These are phyloP conservation scores for Artomyces pyxidatus DNA, from an alignment of 768 basidiomycete species.

Conservation along the genomic window DNA sequence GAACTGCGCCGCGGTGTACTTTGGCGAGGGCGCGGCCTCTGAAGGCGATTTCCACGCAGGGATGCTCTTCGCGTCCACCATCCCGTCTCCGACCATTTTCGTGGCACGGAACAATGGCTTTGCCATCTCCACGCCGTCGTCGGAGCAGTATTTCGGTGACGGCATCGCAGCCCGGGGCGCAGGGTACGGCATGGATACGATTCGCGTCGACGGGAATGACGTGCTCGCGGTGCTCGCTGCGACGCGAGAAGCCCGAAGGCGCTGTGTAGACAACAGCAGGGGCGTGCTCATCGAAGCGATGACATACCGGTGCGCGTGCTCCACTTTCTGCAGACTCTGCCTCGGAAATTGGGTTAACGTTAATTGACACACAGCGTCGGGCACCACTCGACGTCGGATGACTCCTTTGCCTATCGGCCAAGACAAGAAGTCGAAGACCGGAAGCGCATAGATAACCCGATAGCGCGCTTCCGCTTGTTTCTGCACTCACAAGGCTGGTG, in stretches of 20 bases:
- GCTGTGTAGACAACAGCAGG: conserved; percentile 70
- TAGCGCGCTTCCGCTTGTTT: conserved; percentile 76
- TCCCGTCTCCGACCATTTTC: conserved; percentile 67
- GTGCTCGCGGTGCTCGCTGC: conserved; percentile 74
- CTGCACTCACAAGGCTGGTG: conserved; percentile 84
- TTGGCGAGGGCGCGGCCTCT: conserved; percentile 90
- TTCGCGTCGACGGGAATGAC: conserved; percentile 93
- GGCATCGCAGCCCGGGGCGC: conserved; percentile 90
- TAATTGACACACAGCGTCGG: conserved; percentile 50
- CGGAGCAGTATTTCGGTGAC: conserved; percentile 87
- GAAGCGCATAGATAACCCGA: conserved; percentile 86
- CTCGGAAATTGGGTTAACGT: not conserved
- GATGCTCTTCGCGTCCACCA: conserved; percentile 67
- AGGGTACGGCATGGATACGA: conserved; percentile 85
- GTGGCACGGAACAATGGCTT: conserved; percentile 85
- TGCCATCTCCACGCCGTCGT: conserved; percentile 87
- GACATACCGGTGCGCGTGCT: conserved; percentile 63
- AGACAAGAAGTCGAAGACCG: conserved; percentile 87
- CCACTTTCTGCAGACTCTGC: not conserved
- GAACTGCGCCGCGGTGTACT: conserved; percentile 81
- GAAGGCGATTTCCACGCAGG: conserved; percentile 97
- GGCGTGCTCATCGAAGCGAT: conserved; percentile 86
- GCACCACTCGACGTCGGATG: conserved; percentile 94
- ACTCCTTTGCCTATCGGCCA: conserved; percentile 89
- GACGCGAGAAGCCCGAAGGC: conserved; percentile 59